Conservation (phyloP, 305 asterid genomes). For the Solanum hybrid region DNA sequence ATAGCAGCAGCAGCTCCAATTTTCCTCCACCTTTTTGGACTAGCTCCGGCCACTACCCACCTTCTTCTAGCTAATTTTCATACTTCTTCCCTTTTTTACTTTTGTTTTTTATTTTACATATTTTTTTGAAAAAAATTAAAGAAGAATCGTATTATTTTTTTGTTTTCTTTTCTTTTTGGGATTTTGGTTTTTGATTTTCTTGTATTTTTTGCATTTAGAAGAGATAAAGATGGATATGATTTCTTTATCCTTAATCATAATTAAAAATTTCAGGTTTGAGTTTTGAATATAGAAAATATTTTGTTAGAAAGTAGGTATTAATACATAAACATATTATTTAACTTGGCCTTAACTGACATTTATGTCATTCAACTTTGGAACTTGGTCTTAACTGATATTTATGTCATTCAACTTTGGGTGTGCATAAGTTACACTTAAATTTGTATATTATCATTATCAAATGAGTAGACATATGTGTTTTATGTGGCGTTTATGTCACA, state of each 20-base stretch:
- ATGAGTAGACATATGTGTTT: not conserved
- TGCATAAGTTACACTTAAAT: not conserved
- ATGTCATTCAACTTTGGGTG: not conserved
- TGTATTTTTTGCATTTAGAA: not conserved
- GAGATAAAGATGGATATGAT: not conserved
- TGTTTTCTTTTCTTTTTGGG: not conserved
- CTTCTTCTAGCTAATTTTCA: constrained; percentile 13
- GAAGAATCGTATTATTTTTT: not conserved
- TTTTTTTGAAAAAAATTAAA: not conserved
- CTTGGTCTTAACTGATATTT: rapidly evolving
- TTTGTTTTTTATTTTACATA: not conserved
- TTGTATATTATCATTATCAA: not conserved
- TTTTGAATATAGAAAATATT: not conserved
- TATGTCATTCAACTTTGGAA: too few species aligned
- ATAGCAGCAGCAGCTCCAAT: not conserved
- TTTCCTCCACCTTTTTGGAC: constrained; percentile 9
- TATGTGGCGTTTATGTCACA: not conserved
- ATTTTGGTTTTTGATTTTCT: not conserved
- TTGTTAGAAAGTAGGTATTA: too few species aligned
- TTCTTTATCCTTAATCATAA: not conserved
- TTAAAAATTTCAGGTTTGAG: not conserved
- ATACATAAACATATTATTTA: not conserved
- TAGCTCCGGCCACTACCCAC: constrained; percentile 13
- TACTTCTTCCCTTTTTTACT: not conserved
- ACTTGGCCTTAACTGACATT: rapidly evolving